phyloP scores from a whole-genome alignment of 352 stramenopile genomes.

The Saprolegnia parasitica region DNA sequence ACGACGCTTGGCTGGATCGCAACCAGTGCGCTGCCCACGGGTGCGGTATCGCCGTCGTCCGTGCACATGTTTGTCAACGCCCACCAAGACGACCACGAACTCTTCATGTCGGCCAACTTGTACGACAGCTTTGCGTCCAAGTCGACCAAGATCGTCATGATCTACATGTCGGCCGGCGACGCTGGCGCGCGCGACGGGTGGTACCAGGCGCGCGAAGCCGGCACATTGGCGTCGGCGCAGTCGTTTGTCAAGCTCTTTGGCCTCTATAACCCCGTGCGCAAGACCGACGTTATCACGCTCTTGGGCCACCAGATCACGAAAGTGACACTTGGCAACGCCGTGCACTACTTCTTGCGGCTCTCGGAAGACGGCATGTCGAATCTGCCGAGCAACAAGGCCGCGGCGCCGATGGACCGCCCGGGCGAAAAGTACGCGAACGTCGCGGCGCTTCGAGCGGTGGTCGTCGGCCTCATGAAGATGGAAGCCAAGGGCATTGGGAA shows the following conservation, averaged over 20 bases:
- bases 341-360: constrained; percentile 26
- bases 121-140: constrained; percentile 10
- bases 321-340: constrained; percentile 2
- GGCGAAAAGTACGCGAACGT: constrained; percentile 3
- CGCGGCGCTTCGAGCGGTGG: background rate
- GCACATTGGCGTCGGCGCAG: constrained; percentile 11
- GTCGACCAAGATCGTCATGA: constrained; percentile 20
- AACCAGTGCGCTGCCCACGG: background rate
- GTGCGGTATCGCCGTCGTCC: background rate
- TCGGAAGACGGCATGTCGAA: constrained; percentile 3
- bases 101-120: constrained; percentile 22
- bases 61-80: constrained; percentile 24
- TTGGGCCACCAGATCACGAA: constrained; percentile 8
- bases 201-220: constrained; percentile 20
- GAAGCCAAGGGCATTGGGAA: constrained; percentile 14
- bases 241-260: constrained; percentile 26
- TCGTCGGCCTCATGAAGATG: background rate
- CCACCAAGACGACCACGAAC: constrained; percentile 26
- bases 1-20: constrained; percentile 19
- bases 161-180: constrained; percentile 25
- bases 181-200: constrained; percentile 10
- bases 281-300: background rate
- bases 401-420: background rate
- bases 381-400: background rate
- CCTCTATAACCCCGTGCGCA: background rate